phyloP scores from a whole-genome alignment of 805 yeast genomes.

The Kodamaea kaohsiungensis region DNA sequence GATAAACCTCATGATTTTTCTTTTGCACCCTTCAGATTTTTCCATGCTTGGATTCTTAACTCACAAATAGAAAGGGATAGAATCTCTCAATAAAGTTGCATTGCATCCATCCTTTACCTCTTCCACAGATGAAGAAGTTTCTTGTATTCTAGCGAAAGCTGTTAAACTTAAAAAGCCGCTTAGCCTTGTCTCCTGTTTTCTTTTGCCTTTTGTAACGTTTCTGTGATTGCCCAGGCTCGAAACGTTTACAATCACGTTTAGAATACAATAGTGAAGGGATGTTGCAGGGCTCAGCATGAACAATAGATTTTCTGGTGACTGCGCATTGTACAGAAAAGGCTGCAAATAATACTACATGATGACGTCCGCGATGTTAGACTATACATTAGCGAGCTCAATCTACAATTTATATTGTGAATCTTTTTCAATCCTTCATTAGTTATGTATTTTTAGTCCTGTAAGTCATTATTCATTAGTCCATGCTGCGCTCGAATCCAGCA shows the following conservation, averaged over 20 bases:
- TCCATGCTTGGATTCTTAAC: background rate
- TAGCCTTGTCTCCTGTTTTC: background rate
- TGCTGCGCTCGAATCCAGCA: conserved; percentile 41
- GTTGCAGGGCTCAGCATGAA: background rate
- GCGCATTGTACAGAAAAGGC: background rate
- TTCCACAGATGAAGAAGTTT: background rate
- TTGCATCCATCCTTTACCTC: background rate
- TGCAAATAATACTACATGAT: background rate
- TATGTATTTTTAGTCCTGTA: background rate
- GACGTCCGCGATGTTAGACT: background rate
- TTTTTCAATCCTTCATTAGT: background rate
- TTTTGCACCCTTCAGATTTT: background rate
- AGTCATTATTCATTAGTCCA: conserved; percentile 7
- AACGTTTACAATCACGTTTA: background rate
- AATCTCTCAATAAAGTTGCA: background rate
- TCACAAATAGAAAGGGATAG: background rate
- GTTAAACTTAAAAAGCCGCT: background rate
- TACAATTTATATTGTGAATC: background rate
- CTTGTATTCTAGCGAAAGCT: background rate
- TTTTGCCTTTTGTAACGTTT: background rate
- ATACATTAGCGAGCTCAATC: background rate
- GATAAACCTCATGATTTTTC: background rate
- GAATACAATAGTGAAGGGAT: background rate
- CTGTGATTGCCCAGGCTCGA: background rate
- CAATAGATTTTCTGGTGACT: background rate